These are phyloP conservation scores for Trypanosoma platydactyli DNA, from an alignment of 208 protist genomes.

Conservation along the genomic window DNA sequence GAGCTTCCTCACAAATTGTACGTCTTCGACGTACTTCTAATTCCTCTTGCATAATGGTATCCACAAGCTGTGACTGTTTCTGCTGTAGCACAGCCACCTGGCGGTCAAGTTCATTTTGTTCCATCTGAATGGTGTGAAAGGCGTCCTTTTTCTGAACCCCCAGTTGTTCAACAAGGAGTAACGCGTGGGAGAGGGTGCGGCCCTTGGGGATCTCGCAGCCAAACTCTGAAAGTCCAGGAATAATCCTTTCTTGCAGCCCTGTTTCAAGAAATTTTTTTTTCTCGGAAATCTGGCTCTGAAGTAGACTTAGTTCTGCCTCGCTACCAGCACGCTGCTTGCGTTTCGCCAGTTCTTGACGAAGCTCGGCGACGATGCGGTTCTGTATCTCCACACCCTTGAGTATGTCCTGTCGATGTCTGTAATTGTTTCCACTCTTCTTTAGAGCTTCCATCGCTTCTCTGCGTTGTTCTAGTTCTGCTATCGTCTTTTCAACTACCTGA, in stretches of 20 bases:
- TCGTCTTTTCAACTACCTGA: slow-evolving; percentile 27
- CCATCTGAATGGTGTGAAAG: slow-evolving; percentile 29
- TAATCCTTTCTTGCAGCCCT: slow-evolving; percentile 32
- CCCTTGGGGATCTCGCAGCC: slow-evolving; percentile 2
- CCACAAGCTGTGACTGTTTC: slow-evolving; percentile 23
- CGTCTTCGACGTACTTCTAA: slow-evolving; percentile 12
- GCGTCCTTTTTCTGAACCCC: slow-evolving; percentile 34
- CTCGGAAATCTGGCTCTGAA: slow-evolving; percentile 46
- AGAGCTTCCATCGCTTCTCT: slow-evolving; percentile 47
- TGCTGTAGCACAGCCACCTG: slow-evolving; percentile 37
- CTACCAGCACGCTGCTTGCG: slow-evolving; percentile 41
- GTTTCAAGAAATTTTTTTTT: slow-evolving; percentile 29
- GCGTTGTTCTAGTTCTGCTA: slow-evolving; percentile 49
- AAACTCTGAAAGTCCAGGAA: slow-evolving; percentile 37
- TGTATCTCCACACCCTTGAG: slow-evolving; percentile 47
- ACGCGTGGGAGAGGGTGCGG: slow-evolving; percentile 12
- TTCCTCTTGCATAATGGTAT: slow-evolving; percentile 26
- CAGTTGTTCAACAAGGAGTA: slow-evolving; percentile 20
- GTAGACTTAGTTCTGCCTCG: slow-evolving; percentile 39
- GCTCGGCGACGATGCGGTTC: slow-evolving; percentile 44
- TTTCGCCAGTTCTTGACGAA: slow-evolving; percentile 55
- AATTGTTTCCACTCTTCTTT: slow-evolving; percentile 30
- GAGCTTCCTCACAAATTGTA: slow-evolving; percentile 6
- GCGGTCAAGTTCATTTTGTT: slow-evolving; percentile 36
- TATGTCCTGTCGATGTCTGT: slow-evolving; percentile 45